A percentile compares a stretch with the other conserved stretches of the same genome.
Evolutionary conservation across 1,284 basidiomycete genomes (phyloP).

Genomic region (Inonotus obliquus): DNA sequence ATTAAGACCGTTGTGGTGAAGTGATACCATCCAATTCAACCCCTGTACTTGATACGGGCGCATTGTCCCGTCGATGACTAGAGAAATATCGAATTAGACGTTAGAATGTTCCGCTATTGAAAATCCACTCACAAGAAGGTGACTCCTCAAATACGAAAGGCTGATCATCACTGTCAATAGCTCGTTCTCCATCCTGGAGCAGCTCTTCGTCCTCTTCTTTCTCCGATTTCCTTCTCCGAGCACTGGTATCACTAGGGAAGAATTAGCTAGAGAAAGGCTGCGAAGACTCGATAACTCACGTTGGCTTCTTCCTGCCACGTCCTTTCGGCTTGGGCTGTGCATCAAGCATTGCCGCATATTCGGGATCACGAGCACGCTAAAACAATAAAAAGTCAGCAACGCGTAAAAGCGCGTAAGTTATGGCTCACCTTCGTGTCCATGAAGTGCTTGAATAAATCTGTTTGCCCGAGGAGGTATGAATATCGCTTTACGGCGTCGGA

Average conservation of each 20-base stretch:
- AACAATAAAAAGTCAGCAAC: constrained; percentile 8
- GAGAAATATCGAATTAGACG: not conserved
- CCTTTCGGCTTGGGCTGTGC: constrained; percentile 78
- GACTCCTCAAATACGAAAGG: constrained; percentile 91
- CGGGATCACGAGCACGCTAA: constrained; percentile 86
- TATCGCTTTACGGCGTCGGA: constrained; percentile 95
- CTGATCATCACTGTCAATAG: constrained; percentile 76
- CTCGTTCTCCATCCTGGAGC: constrained; percentile 81
- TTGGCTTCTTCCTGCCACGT: constrained; percentile 74
- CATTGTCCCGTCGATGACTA: constrained; percentile 89
- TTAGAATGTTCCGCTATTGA: not conserved
- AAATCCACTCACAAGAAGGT: constrained; percentile 66
- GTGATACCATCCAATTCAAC: constrained; percentile 93
- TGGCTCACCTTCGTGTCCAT: constrained; percentile 82
- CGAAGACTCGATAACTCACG: constrained; percentile 42
- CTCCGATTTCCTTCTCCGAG: constrained; percentile 91
- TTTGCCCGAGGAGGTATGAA: constrained; percentile 91
- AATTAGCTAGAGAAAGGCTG: not conserved
- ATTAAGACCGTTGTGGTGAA: constrained; percentile 91
- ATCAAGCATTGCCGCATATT: constrained; percentile 89
- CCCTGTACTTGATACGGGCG: constrained; percentile 95
- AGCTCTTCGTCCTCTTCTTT: constrained; percentile 98
- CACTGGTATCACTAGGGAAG: constrained; percentile 55
- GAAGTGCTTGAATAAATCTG: constrained; percentile 94
- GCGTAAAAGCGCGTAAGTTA: not conserved